Conservation (phyloP, 306 rosid species). For the Lathyrus tuberosus region DNA sequence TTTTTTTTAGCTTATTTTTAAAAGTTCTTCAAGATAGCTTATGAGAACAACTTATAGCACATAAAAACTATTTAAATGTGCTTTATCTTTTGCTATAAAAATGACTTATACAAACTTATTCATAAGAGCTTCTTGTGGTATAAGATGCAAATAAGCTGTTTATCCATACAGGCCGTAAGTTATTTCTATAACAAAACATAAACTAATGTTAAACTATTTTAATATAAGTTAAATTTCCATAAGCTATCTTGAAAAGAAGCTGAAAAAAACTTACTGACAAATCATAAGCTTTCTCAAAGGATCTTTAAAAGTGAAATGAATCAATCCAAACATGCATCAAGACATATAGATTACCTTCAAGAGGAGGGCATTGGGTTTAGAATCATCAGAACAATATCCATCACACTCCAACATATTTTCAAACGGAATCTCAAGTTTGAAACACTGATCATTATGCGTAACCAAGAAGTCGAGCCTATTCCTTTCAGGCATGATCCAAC, state of each 20-base stretch:
- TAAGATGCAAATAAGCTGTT: background rate
- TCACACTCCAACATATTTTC: conserved; percentile 68
- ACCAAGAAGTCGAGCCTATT: conserved; percentile 69
- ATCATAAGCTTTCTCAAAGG: background rate
- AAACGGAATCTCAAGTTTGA: conserved; percentile 65
- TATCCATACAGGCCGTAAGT: background rate
- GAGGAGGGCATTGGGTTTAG: conserved; percentile 56
- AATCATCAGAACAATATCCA: conserved; percentile 49
- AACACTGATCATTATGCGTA: conserved; percentile 44
- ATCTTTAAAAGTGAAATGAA: background rate
- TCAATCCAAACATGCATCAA: background rate
- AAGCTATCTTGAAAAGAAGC: background rate
- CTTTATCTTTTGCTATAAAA: too few species aligned
- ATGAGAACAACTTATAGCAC: background rate
- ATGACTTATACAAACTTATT: too few species aligned
- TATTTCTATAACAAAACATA: background rate
- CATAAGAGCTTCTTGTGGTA: too few species aligned
- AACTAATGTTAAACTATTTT: background rate
- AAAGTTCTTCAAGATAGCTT: background rate
- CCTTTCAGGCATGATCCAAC: conserved; percentile 81
- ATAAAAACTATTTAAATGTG: too few species aligned
- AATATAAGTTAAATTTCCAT: background rate
- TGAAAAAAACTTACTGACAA: background rate
- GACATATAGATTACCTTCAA: conserved; percentile 47
- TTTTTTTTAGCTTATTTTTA: background rate